Base-by-base conservation (phyloP, 2,329 filamentous ascomycete species). In the Ophiostoma triangulosporum region DNA sequence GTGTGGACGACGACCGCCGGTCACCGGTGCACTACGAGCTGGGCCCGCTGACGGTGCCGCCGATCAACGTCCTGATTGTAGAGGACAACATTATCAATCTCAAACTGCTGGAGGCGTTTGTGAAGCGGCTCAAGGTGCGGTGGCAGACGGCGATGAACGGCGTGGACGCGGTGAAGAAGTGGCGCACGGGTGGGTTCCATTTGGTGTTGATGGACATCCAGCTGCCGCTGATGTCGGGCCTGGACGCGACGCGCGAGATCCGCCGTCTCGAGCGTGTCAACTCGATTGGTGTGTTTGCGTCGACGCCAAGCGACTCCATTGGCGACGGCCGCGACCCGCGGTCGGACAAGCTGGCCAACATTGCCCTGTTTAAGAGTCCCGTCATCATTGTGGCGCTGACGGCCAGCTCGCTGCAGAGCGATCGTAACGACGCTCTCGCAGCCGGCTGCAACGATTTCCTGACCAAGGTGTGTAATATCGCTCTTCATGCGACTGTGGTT, bases 71-170 rank as follows among this genome's bases (percentile, higher is more conserved):
- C 7, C 75, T 98, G 43, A 95, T 98, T 57, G 93, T 98, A 14
- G 93, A 98, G 71, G 93, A 98, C 70, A 98, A 98, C 67, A 89
- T 93, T 58, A 97, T 98, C 75, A 98, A 97, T 64, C 73, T 97
- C 60, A 87, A 88, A 63, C 81, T 98, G 9, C 73, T 98, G 33
- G 91, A 96, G 64, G 89, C 90, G 1, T 95, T 98, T 64, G 91
- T 97, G 75, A 95, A 96, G 70, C 78, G 89, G 49, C 75, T 98
- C 50, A 96, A 95, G 64, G 93, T 98, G 6, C 81, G 93, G 32
- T 97, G 91, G 89, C 86, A 93, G 68, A 94, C 88, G n/a, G 93
- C 93, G 35, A 88, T 94, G 76, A 95, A 97, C 65, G 93, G 93
- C 24, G 81, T 84, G 58, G 91, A 96, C 59, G 93, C 93, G 2